Conservation (phyloP, 805 yeast genomes). For the Yueomyces sp. region DNA sequence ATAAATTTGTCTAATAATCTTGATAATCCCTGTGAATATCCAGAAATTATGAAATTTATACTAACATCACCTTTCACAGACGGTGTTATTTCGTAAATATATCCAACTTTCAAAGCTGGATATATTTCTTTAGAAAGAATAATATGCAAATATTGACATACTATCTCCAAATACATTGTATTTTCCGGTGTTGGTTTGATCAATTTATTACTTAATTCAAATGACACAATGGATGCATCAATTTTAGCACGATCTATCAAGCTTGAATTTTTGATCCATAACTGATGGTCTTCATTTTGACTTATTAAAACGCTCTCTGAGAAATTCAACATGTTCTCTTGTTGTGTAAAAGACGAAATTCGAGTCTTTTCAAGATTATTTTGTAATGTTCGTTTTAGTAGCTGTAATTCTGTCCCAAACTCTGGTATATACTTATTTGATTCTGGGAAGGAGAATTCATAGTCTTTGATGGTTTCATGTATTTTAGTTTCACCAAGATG, state of each 20-base stretch:
- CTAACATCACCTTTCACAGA: slow-evolving; percentile 42
- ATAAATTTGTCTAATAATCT: slow-evolving; percentile 17
- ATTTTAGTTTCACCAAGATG: slow-evolving; percentile 5
- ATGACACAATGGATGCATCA: slow-evolving; percentile 24
- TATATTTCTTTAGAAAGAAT: slow-evolving; percentile 32
- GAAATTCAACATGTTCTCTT: not conserved
- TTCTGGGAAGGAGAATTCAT: slow-evolving; percentile 5
- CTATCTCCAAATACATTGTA: slow-evolving; percentile 39
- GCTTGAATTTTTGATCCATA: slow-evolving; percentile 36
- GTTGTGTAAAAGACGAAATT: not conserved
- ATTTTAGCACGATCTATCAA: slow-evolving; percentile 2
- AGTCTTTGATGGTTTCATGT: not conserved
- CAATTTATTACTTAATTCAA: slow-evolving; percentile 29
- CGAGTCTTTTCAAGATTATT: not conserved
- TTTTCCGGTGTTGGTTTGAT: slow-evolving; percentile 25
- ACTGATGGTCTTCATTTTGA: slow-evolving; percentile 27
- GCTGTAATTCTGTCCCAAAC: slow-evolving; percentile 1
- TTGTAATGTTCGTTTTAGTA: not conserved
- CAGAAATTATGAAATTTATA: slow-evolving; percentile 38
- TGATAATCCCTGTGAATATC: slow-evolving; percentile 32
- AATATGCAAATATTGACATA: slow-evolving; percentile 34
- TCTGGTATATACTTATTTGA: slow-evolving; percentile 8
- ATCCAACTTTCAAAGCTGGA: slow-evolving; percentile 41
- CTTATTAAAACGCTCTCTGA: slow-evolving; percentile 27
- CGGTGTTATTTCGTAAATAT: slow-evolving; percentile 42